Base-by-base conservation (phyloP, 2,329 filamentous ascomycete species). In the Clarireedia hainanense region DNA sequence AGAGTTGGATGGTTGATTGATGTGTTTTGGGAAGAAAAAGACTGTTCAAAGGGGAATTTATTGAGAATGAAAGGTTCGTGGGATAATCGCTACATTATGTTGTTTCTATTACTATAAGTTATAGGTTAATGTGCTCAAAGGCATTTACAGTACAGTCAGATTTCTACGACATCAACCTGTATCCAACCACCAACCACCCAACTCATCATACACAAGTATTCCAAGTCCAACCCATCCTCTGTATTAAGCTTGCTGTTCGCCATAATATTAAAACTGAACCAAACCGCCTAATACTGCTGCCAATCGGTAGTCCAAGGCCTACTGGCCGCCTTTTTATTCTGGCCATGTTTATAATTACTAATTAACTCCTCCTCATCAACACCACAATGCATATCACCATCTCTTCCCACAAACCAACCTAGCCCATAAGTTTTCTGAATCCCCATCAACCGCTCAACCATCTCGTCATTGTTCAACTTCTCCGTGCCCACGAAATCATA, bases 351-450 rank as follows among this genome's bases (percentile, higher is more conserved):
- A 69, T 89, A 91, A 56, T 69, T 72, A 58, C 78, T 79, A 58
- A 78, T 73, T 64, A 91, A 73, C 68, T 87, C 84, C 73, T 91
- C 88, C 72, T 89, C 78, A 66, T 92, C 88, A 56, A 92, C 80
- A 12, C 88, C 88, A 66, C 86, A 86, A 73, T 91, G 88, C 60
- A 80, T 80, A 69, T 85, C 77, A 3, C 84, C 83, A 69, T 92
- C 88, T 17, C 87, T 74, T 0, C 88, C 88, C 42, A 74, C 73
- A 65, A 91, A 91, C 87, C 87, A 91, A 1, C 88, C 88, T 36
- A 91, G 70, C 1, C 85, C 87, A 69, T 91, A 92, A 42, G 76
- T 83, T 73, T 86, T 85, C 39, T 79, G 78, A n/a, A 80, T 71
- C 9, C 68, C 71, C 58, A 81, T 80, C 37, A 91, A 74, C 67